These are phyloP conservation scores for Glycine latifolia DNA, from an alignment of 306 rosid genomes.

Conservation along the genomic window DNA sequence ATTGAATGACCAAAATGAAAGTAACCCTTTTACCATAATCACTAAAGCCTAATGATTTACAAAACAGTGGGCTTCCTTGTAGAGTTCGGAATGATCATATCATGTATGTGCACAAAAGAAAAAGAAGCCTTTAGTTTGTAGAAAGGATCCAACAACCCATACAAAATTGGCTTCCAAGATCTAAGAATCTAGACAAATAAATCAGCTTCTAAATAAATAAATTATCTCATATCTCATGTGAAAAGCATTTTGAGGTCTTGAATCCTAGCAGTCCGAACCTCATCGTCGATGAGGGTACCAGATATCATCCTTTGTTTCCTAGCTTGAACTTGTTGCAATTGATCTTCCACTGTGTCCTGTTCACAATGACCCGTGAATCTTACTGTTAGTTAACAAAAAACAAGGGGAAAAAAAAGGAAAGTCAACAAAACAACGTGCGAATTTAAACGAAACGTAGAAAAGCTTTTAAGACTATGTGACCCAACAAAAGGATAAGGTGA, in stretches of 20 bases:
- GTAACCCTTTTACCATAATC: background rate
- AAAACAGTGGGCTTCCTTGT: slow-evolving; percentile 23
- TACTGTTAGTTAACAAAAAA: too few relatives aligned
- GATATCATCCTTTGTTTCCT: slow-evolving; percentile 81
- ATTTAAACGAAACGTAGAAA: background rate
- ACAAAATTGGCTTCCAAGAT: slow-evolving; percentile 27
- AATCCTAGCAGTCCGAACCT: slow-evolving; percentile 74
- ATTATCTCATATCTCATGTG: slow-evolving; percentile 48
- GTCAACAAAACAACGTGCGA: background rate
- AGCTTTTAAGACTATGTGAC: background rate
- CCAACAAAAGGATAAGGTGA: background rate
- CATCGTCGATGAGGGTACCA: slow-evolving; percentile 81
- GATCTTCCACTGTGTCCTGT: slow-evolving; percentile 79
- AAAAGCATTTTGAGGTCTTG: slow-evolving; percentile 86
- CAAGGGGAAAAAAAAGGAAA: too few relatives aligned
- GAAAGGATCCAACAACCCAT: slow-evolving; percentile 24
- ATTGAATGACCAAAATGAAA: background rate
- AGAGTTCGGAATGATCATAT: background rate
- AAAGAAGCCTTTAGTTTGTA: slow-evolving; percentile 8
- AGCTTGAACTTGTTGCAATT: slow-evolving; percentile 79
- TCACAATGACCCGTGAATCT: background rate
- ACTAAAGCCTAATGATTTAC: slow-evolving; percentile 23
- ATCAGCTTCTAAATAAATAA: background rate
- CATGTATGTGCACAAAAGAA: background rate
- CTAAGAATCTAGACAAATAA: too few relatives aligned